These are phyloP conservation scores for Colletotrichum navitas DNA, from an alignment of 2,329 filamentous ascomycete species.

Conservation along the genomic window DNA sequence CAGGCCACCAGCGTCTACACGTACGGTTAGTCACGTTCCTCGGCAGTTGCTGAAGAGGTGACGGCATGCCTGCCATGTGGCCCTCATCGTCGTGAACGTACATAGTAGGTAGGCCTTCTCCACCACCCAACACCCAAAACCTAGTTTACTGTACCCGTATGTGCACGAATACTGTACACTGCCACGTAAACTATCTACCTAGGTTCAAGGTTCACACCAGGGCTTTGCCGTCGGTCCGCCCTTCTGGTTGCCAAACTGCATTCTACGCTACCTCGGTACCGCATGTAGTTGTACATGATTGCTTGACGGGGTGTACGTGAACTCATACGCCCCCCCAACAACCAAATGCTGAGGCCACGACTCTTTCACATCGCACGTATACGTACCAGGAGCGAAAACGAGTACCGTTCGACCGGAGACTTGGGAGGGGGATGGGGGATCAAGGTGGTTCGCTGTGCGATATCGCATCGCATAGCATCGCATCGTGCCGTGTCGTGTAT, in stretches of 20 bases:
- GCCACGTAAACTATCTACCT: no score
- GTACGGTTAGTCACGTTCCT: conserved; percentile 23
- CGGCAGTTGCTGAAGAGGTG: conserved; percentile 21
- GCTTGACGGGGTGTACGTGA: conserved; percentile 10
- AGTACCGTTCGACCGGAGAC: not conserved
- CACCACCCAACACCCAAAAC: conserved; percentile 17
- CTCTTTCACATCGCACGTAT: not conserved
- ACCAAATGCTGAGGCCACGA: conserved; percentile 19
- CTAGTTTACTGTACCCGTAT: not conserved
- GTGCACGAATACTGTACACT: not conserved
- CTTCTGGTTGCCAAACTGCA: conserved; percentile 10
- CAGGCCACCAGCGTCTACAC: conserved; percentile 12
- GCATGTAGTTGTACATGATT: no score
- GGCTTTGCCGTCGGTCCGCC: conserved; percentile 13
- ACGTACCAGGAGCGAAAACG: conserved; percentile 16
- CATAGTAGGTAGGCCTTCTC: conserved; percentile 25
- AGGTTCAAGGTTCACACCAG: conserved; percentile 1
- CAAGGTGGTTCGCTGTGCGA: conserved; percentile 4
- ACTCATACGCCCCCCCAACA: conserved; percentile 5
- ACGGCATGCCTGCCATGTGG: conserved; percentile 7
- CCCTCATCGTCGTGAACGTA: conserved; percentile 15
- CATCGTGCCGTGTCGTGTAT: conserved; percentile 29
- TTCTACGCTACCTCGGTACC: no score
- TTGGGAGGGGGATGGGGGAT: conserved; percentile 1
- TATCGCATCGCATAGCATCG: not conserved